phyloP scores from a whole-genome alignment of 306 rosid genomes.

The Cyclanthera cordifolia region DNA sequence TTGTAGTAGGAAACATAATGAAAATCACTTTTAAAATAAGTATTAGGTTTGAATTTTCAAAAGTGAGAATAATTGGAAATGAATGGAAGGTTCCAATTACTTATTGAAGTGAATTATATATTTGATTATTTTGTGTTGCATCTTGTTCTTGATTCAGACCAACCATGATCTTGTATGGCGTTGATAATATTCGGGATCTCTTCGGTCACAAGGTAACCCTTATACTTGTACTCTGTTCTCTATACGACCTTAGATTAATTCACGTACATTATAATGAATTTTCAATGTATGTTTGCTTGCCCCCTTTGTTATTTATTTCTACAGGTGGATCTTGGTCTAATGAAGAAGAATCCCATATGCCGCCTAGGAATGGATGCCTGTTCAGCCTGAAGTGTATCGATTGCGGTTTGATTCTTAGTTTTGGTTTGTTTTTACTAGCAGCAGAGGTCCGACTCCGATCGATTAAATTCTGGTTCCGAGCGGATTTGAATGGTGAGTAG shows the following conservation, averaged over 20 bases:
- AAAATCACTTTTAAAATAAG: no score
- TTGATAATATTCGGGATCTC: conserved; percentile 88
- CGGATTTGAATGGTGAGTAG: no score
- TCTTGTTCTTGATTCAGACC: conserved; percentile 45
- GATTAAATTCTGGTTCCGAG: no score
- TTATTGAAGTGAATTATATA: neutral
- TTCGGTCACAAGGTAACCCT: conserved; percentile 72
- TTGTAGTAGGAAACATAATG: no score
- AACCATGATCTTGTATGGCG: conserved; percentile 80
- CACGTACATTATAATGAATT: conserved; percentile 7
- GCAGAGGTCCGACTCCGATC: neutral
- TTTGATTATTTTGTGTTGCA: neutral
- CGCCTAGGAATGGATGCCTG: conserved; percentile 39
- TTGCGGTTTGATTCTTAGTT: neutral
- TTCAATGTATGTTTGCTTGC: neutral
- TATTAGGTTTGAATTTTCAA: neutral
- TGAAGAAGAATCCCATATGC: conserved; percentile 75
- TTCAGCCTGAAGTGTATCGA: neutral
- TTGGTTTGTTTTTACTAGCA: neutral
- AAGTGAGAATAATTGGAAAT: neutral
- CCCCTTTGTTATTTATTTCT: neutral
- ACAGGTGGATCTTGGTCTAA: conserved; percentile 86
- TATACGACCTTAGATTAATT: neutral
- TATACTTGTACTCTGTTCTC: no score
- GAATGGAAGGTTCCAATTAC: neutral